phyloP scores from a whole-genome alignment of 345 rosid genomes.

The Capsella bursapastoris region DNA sequence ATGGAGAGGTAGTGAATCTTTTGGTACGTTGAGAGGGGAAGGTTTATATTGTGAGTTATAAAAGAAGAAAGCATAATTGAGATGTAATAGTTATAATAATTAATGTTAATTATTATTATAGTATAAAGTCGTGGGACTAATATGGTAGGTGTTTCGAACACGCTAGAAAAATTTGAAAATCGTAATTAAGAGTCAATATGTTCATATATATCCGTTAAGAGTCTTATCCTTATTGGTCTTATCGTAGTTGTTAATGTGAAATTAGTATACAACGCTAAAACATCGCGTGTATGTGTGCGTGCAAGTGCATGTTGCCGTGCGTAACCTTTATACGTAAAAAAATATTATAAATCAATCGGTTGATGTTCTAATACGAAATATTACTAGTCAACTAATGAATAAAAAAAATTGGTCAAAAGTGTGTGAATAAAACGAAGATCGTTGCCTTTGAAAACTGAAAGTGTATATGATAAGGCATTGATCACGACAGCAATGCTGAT shows the following conservation, averaged over 20 bases:
- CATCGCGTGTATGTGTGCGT: neutral
- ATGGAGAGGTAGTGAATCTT: conserved; percentile 18
- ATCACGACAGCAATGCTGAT: conserved; percentile 24
- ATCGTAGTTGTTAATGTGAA: conserved; percentile 26
- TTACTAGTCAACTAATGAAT: too few species aligned
- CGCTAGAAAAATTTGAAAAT: conserved; percentile 38
- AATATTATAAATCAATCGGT: neutral
- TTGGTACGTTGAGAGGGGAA: conserved; percentile 21
- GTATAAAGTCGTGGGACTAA: conserved; percentile 26
- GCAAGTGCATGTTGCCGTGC: neutral
- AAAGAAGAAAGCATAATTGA: conserved; percentile 29
- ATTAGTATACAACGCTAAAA: neutral
- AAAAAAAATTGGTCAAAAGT: neutral
- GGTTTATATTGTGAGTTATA: conserved; percentile 21
- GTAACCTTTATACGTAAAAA: neutral
- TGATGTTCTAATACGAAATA: too few species aligned
- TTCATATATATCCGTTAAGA: conserved; percentile 25
- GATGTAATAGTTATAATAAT: neutral
- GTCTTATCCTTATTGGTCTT: conserved; percentile 33
- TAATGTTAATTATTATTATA: conserved; percentile 20
- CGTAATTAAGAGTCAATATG: conserved; percentile 15
- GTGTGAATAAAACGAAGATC: conserved; percentile 19
- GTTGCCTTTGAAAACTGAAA: neutral
- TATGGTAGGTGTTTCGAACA: conserved; percentile 34
- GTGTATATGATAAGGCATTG: conserved; percentile 30